phyloP scores from a whole-genome alignment of 345 rosid genomes.

The Capsella bursapastoris region DNA sequence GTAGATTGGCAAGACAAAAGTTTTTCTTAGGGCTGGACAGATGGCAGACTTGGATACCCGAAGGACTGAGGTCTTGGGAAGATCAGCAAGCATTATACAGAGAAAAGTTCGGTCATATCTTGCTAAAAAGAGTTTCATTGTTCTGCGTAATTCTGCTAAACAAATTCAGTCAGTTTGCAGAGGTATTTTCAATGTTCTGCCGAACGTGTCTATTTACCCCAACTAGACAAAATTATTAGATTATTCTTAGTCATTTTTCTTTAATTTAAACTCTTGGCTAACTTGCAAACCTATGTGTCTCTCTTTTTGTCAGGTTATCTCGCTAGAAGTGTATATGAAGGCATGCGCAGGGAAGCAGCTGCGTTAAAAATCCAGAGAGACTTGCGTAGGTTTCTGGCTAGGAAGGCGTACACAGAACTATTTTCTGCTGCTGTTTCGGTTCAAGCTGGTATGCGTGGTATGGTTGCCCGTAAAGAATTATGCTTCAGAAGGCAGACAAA shows the following conservation, averaged over 20 bases:
- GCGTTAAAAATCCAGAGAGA: conserved; percentile 78
- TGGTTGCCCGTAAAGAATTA: conserved; percentile 85
- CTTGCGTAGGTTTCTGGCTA: conserved; percentile 82
- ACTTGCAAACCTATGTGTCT: conserved; percentile 12
- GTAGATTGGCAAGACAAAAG: conserved; percentile 50
- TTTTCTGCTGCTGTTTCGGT: conserved; percentile 67
- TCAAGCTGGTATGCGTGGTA: conserved; percentile 93
- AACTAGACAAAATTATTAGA: not conserved
- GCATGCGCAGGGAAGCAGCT: conserved; percentile 83
- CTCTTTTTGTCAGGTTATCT: conserved; percentile 67
- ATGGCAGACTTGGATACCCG: conserved; percentile 52
- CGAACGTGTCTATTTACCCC: not conserved
- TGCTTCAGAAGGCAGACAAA: conserved; percentile 74
- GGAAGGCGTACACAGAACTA: conserved; percentile 70
- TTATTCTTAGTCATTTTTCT: not conserved
- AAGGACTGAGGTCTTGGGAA: conserved; percentile 53
- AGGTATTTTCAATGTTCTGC: conserved; percentile 52
- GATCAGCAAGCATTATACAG: conserved; percentile 96
- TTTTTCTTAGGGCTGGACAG: conserved; percentile 49
- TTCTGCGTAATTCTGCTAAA: conserved; percentile 67
- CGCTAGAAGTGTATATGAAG: conserved; percentile 68
- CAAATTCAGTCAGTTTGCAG: conserved; percentile 86
- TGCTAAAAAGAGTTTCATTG: conserved; percentile 73
- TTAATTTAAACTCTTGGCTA: not conserved
- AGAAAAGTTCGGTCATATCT: conserved; percentile 93